These are phyloP conservation scores for Besnoitia besnoiti DNA, from an alignment of 169 alveolate genomes.

Conservation along the genomic window DNA sequence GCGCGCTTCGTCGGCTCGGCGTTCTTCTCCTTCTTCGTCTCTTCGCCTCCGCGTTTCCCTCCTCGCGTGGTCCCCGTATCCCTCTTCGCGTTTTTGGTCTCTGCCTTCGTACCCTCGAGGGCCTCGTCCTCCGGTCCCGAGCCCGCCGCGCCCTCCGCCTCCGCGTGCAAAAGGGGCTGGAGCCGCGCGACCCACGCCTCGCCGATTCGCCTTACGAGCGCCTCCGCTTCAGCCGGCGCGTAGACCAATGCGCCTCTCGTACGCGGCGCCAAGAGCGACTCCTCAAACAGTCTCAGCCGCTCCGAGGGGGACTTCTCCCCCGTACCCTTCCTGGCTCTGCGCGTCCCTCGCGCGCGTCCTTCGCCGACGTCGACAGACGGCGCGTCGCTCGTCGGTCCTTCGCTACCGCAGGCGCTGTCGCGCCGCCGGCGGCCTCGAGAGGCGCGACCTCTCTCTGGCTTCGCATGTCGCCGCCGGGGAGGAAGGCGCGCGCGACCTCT, in stretches of 20 bases:
- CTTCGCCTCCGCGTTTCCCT: background rate
- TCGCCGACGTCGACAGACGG: background rate
- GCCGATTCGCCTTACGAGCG: background rate
- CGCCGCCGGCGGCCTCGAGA: background rate
- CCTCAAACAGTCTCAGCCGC: background rate
- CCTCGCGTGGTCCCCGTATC: background rate
- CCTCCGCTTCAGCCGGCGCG: background rate
- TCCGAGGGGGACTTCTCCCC: background rate
- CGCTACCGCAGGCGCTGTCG: background rate
- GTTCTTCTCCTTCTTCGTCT: background rate
- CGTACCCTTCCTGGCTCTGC: background rate
- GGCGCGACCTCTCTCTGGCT: too few relatives aligned
- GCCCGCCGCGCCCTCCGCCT: too few relatives aligned
- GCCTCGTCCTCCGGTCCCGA: too few relatives aligned
- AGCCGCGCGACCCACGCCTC: background rate
- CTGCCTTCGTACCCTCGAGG: too few relatives aligned
- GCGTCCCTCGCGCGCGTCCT: background rate
- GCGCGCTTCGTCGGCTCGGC: background rate
- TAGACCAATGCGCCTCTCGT: background rate
- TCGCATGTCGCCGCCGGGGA: too few relatives aligned
- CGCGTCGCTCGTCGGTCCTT: background rate
- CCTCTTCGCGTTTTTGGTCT: too few relatives aligned
- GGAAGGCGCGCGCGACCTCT: too few relatives aligned
- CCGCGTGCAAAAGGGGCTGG: background rate
- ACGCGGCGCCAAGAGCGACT: background rate